Evolutionary conservation across 192 early-diverging fungal species (phyloP).

Genomic region (Mortierella antarctica): DNA sequence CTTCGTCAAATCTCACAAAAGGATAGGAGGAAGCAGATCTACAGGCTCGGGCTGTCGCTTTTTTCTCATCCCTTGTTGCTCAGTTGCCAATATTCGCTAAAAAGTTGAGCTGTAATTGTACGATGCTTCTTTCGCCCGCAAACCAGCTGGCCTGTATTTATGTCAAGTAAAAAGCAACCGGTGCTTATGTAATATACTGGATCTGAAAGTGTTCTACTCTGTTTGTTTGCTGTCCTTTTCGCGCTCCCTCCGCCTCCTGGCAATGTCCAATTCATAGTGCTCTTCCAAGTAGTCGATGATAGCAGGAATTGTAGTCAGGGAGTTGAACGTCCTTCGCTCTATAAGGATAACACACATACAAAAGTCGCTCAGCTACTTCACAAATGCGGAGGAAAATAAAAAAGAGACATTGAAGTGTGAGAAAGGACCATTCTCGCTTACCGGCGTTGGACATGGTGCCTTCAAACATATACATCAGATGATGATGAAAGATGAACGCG

Average conservation of each 20-base stretch:
- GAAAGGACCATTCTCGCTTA: constrained; percentile 2
- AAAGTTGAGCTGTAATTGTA: too few relatives aligned
- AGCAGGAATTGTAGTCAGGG: constrained; percentile 77
- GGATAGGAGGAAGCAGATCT: too few relatives aligned
- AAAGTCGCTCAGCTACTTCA: not conserved
- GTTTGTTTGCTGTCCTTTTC: not conserved
- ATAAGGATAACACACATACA: constrained; percentile 6
- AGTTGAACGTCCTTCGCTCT: constrained; percentile 92
- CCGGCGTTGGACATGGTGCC: constrained; percentile 76
- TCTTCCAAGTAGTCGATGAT: constrained; percentile 83
- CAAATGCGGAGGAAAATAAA: not conserved
- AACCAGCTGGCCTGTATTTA: too few relatives aligned
- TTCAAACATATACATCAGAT: constrained; percentile 97
- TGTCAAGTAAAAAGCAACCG: too few relatives aligned
- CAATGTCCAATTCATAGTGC: constrained; percentile 57
- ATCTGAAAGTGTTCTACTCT: too few relatives aligned
- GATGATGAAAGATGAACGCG: constrained; percentile 91
- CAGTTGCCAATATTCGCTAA: too few relatives aligned
- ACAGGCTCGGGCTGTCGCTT: too few relatives aligned
- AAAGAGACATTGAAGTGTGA: not conserved
- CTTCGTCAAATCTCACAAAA: too few relatives aligned
- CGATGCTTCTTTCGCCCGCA: too few relatives aligned
- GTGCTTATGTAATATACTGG: too few relatives aligned
- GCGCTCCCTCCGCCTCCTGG: constrained; percentile 8
- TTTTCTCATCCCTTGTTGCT: too few relatives aligned